phyloP scores from a whole-genome alignment of 352 stramenopile species.

The Pythium utonaiense region DNA sequence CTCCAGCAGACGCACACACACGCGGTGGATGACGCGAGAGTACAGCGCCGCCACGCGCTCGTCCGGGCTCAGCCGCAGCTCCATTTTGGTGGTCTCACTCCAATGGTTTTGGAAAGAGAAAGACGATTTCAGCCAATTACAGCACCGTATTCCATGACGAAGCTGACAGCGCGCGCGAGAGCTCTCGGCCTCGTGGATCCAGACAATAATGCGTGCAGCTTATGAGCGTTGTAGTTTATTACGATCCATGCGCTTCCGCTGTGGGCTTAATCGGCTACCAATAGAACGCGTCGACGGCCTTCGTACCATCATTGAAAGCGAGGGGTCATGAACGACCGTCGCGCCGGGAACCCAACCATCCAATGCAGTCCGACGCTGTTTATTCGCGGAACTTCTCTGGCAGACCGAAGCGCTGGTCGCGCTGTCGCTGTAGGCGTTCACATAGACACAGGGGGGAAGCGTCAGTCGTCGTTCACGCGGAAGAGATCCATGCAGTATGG shows the following conservation, averaged over 20 bases:
- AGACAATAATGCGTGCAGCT: not conserved
- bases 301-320: not conserved
- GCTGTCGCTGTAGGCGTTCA: conserved; percentile 28
- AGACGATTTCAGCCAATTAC: conserved; percentile 11
- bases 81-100: not conserved
- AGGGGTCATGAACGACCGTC: too few relatives aligned
- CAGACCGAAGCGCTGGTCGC: conserved; percentile 40
- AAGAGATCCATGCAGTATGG: too few relatives aligned
- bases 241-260: not conserved
- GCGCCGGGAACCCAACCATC: too few relatives aligned
- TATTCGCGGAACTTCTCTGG: conserved; percentile 61
- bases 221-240: conserved; percentile 2
- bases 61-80: not conserved
- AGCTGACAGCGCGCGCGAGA: not conserved
- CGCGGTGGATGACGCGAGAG: conserved; percentile 50
- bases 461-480: not conserved
- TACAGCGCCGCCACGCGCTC: conserved; percentile 50
- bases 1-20: conserved; percentile 42
- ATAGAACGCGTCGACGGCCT: not conserved
- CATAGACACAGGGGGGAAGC: not conserved
- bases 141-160: not conserved
- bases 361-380: not conserved
- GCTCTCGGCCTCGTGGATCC: too few relatives aligned
- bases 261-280: not conserved
- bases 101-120: not conserved